Evolutionary conservation across 1,139 yeast species (phyloP).

Genomic region (Debaryomyces psychrophilus): DNA sequence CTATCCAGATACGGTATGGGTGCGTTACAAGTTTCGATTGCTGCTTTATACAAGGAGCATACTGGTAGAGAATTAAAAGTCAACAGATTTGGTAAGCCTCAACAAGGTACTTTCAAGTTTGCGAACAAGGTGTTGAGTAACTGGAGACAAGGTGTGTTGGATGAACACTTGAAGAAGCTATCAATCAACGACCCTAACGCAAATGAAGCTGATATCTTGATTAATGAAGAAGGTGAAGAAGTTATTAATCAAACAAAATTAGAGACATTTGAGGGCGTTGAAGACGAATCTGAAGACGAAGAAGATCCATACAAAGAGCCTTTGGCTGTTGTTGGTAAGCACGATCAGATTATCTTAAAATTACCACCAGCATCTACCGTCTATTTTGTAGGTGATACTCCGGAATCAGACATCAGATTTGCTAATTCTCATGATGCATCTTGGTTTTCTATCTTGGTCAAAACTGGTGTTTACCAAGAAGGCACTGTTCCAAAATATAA

Average conservation of each 20-base stretch:
- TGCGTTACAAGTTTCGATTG: conserved; percentile 81
- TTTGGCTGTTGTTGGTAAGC: conserved; percentile 33
- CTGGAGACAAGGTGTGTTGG: conserved; percentile 80
- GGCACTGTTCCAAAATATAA: conserved; percentile 77
- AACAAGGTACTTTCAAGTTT: conserved; percentile 77
- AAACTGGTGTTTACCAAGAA: conserved; percentile 84
- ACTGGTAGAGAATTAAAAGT: conserved; percentile 79
- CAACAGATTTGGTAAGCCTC: conserved; percentile 83
- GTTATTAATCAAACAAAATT: conserved; percentile 49
- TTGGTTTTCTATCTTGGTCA: conserved; percentile 83
- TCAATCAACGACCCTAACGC: conserved; percentile 50
- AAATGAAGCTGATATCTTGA: conserved; percentile 49
- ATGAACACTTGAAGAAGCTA: conserved; percentile 66
- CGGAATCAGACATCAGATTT: conserved; percentile 84
- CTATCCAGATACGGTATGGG: conserved; percentile 88
- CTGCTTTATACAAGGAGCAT: conserved; percentile 78
- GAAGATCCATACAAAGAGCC: conserved; percentile 19
- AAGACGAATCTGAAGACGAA: conserved; percentile 27
- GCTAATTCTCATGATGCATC: conserved; percentile 84
- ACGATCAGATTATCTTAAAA: conserved; percentile 51
- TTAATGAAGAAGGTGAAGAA: conserved; percentile 53
- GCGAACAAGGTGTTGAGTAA: conserved; percentile 73
- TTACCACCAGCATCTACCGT: conserved; percentile 85
- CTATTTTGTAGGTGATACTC: conserved; percentile 91
- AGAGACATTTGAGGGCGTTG: conserved; percentile 38